Conservation (phyloP, 345 rosid genomes). For the Arabidopsis thaliana region DNA sequence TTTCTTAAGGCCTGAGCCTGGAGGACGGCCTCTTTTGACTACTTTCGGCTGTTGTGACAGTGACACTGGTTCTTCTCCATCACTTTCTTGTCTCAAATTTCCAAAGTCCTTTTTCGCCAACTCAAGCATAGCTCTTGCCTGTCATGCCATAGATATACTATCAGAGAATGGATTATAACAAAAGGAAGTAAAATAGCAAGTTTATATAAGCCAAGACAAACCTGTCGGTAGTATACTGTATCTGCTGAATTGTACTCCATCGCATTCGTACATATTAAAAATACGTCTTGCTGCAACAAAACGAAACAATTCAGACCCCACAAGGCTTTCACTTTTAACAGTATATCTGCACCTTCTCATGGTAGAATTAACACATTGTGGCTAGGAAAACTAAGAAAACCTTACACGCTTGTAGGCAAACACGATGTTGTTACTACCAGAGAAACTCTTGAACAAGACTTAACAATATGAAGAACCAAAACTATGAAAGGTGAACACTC, state of each 20-base stretch:
- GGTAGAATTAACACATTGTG: not conserved
- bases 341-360: not conserved
- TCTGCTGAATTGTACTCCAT: constrained; percentile 91
- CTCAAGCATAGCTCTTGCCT: constrained; percentile 93
- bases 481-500: not conserved
- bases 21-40: constrained; percentile 50
- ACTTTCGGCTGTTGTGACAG: constrained; percentile 57
- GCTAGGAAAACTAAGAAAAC: not conserved
- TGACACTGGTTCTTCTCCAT: constrained; percentile 57
- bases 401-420: not conserved
- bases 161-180: constrained; percentile 2
- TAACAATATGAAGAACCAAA: not conserved
- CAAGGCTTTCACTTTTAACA: not conserved
- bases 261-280: constrained; percentile 80
- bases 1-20: constrained; percentile 55
- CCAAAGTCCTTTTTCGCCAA: constrained; percentile 79
- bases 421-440: not conserved
- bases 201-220: constrained; percentile 4
- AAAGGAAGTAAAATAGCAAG: not conserved
- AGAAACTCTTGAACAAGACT: constrained; percentile 11
- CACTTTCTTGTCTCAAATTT: constrained; percentile 83
- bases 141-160: constrained; percentile 4
- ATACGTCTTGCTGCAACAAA: constrained; percentile 68
- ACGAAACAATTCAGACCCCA: not conserved
- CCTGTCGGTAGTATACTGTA: constrained; percentile 88